Base-by-base conservation (phyloP, 345 rosid genomes). In the Barbarea vulgaris region DNA sequence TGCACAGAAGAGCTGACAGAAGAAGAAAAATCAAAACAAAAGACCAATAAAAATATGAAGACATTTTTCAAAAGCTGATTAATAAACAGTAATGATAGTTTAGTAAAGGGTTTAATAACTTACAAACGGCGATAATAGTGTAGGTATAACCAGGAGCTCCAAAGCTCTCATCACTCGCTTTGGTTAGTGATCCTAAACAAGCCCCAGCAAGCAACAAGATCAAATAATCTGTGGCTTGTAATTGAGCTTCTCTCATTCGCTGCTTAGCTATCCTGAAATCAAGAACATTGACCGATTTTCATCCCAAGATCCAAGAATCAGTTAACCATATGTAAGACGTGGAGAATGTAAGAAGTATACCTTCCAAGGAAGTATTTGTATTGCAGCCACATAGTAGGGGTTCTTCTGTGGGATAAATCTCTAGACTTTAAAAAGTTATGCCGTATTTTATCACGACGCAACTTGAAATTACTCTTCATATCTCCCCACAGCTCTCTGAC, bases 201-300 rank as follows among this genome's bases (percentile, higher is more conserved):
- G 93, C 93, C 69, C 97, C 99, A 47, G 98, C 99, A 53, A 95
- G 96, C 71, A 95, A 80, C 67, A 95, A 82, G 72, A 95, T 95
- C 69, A 95, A 74, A 67, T 82, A 95, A 82, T 92, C 99, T 2
- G 85, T 82, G 22, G 97, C 96, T 82, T 90, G 96, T 64, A 83
- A 68, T 55, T 84, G 83, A 55, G 98, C 87, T 74, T 92, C 97
- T 82, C 94, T 83, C 64, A 95, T 81, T 53, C 98, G 82, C 64
- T 95, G 99, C 77, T 92, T 95, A 34, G 81, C 76, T 52, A 90
- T 79, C 90, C 99, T 95, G 93, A 72, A 80, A 81, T 59, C 73
- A 78, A 78, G 30, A 72, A 77, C 77, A 54, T 30, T 21, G 52
- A 53, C 63, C 63, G 67, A 22, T 2, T 61, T 41, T 48, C n/a